phyloP scores from a whole-genome alignment of 768 basidiomycete species.

The Ramaria sp. region DNA sequence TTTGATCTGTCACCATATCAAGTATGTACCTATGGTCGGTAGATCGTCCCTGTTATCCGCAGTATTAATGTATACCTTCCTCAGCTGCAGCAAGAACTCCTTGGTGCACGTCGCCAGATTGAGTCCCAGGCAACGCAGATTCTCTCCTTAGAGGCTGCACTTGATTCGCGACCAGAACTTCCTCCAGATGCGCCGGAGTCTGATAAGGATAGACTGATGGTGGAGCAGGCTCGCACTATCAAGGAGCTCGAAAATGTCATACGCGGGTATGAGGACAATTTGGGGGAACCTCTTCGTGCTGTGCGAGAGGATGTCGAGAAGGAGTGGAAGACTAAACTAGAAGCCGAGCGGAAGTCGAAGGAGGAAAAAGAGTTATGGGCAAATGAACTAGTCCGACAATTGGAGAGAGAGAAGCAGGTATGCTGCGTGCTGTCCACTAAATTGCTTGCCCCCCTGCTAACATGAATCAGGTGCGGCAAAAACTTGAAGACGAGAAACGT shows the following conservation, averaged over 20 bases:
- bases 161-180: conserved; percentile 59
- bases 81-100: conserved; percentile 81
- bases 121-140: conserved; percentile 79
- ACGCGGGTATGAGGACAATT: conserved; percentile 61
- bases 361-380: conserved; percentile 70
- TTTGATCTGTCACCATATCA: conserved; percentile 86
- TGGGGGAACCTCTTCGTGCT: conserved; percentile 53
- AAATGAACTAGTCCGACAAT: conserved; percentile 57
- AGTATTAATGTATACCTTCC: neutral
- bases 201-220: conserved; percentile 67
- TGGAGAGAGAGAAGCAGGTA: conserved; percentile 73
- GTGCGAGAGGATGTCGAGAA: conserved; percentile 66
- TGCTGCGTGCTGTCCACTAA: conserved; percentile 13
- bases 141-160: conserved; percentile 68
- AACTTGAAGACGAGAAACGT: conserved; percentile 67
- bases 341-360: conserved; percentile 43
- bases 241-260: conserved; percentile 68
- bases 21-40: conserved; percentile 26
- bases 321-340: conserved; percentile 56
- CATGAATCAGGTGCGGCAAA: conserved; percentile 35
- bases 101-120: conserved; percentile 64
- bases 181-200: conserved; percentile 54
- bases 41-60: neutral
- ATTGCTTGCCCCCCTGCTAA: neutral
- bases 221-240: conserved; percentile 65